Evolutionary conservation across 148 eudicot species (phyloP).

Genomic region (Rhododendron kiyosumense): DNA sequence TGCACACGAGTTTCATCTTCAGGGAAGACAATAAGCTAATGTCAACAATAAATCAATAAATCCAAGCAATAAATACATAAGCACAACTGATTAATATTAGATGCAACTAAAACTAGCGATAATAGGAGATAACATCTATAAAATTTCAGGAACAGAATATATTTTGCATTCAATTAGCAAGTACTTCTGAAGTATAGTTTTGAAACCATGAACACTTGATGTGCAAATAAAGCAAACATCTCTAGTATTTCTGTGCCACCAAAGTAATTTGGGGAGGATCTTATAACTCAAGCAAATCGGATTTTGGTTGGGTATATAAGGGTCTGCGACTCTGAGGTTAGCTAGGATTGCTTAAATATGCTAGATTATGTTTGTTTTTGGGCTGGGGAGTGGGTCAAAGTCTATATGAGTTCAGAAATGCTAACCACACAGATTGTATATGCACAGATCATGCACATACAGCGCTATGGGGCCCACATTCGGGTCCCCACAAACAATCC

Average conservation of each 20-base stretch:
- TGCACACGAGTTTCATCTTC: constrained; percentile 58
- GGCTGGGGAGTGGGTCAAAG: background rate
- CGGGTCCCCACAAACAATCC: too few species aligned
- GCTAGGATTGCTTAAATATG: background rate
- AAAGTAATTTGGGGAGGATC: background rate
- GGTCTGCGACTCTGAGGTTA: background rate
- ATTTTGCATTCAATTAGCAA: background rate
- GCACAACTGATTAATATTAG: background rate
- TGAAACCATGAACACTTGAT: background rate
- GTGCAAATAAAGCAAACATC: background rate
- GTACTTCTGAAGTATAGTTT: background rate
- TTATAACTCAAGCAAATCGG: background rate
- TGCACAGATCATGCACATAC: too few species aligned
- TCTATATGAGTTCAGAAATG: background rate
- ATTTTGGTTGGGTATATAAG: background rate
- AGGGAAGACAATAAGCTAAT: constrained; percentile 20
- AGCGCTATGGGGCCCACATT: too few species aligned
- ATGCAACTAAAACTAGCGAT: background rate
- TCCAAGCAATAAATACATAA: background rate
- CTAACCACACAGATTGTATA: too few species aligned
- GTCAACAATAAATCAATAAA: constrained; percentile 2
- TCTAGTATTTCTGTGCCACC: background rate
- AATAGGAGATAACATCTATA: background rate
- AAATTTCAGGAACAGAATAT: background rate
- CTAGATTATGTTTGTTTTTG: background rate